A percentile compares a stretch with the other conserved stretches of the same genome.
Conservation (phyloP, 2,329 filamentous ascomycete genomes). For the Endocalyx cinctus region DNA sequence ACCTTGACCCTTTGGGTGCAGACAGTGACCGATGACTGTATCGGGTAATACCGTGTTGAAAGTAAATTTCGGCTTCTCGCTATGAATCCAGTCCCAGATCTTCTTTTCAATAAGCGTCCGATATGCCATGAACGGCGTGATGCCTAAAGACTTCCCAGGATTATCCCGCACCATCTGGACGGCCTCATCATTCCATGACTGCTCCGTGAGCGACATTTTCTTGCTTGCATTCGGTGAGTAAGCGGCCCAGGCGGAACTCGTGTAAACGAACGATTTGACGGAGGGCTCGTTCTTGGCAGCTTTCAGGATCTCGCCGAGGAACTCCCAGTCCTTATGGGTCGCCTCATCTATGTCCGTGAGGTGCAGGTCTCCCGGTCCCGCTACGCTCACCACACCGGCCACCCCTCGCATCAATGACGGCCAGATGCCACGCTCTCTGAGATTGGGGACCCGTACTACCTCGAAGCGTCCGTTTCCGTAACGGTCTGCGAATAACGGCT, state of each 20-base stretch:
- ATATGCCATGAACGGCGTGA: constrained; percentile 27
- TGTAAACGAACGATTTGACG: constrained; percentile 26
- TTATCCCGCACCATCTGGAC: constrained; percentile 15
- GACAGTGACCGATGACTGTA: constrained; percentile 24
- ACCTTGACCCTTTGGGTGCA: constrained; percentile 24
- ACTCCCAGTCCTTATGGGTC: constrained; percentile 15
- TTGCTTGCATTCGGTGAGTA: constrained; percentile 25
- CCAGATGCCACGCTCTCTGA: constrained; percentile 20
- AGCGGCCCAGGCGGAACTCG: constrained; percentile 27
- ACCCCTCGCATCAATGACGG: constrained; percentile 17
- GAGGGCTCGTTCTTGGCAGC: constrained; percentile 18
- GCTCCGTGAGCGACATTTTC: constrained; percentile 16
- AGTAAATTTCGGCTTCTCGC: constrained; percentile 21
- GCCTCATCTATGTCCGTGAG: constrained; percentile 20
- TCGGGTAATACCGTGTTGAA: constrained; percentile 29
- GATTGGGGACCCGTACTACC: constrained; percentile 24
- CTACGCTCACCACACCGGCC: constrained; percentile 23
- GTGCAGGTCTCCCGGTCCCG: constrained; percentile 14
- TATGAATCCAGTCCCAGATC: constrained; percentile 28
- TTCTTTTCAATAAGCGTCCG: constrained; percentile 27
- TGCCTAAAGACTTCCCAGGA: constrained; percentile 15
- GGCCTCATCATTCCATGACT: constrained; percentile 28
- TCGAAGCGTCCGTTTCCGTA: constrained; percentile 22
- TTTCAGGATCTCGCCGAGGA: constrained; percentile 15
- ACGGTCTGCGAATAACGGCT: constrained; percentile 18